Base-by-base conservation (phyloP, 2,329 filamentous ascomycete species). In the Colletotrichum tofieldiae region DNA sequence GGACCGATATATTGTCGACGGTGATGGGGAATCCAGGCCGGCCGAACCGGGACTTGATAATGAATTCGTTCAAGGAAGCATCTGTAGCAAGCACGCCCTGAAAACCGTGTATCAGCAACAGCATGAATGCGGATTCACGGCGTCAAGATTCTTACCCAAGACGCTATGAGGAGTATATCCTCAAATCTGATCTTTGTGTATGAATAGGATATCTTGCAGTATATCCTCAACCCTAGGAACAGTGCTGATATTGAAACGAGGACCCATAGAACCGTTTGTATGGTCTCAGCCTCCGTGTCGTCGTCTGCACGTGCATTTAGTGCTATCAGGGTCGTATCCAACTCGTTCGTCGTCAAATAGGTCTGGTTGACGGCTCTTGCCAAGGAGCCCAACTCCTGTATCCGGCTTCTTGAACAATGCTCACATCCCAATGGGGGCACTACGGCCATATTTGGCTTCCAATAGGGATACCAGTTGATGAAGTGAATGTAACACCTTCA, bases 131-230 rank as follows among this genome's bases (percentile, higher is more conserved):
- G 23, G 2, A 39, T 4, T 4, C 9, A 8, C 7, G 32, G 16
- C 14, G 16, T 37, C 8, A 11, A 16, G 23, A 8, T 4, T 11
- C 73, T 32, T 69, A 79, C 77, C 73, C 74, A 79, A 26, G 78
- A 72, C 3, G 75, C 63, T 14, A 79, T 39, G 12, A 79, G 65
- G 3, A 79, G 70, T 3, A 73, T 76, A 66, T 79, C 78, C 49
- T 79, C 78, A 70, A 77, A 78, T 72, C 77, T 77, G 23, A 78
- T 63, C 3, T 75, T 74, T 2, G 76, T 72, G 8, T 76, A 75
- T 49, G 73, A 71, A 43, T 73, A 67, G n/a, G 65, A 59, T 54
- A 72, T 32, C 64, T 78, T 78, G 73, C 76, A 77, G 75, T 77
- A 78, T 8, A 77, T 35, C 5, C 77, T 67, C 23, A 78, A 52